Evolutionary conservation across 805 yeast species (phyloP), one percentile per base, ranked within the genome.

Genomic region (Suhomyces tanzawaensis): DNA sequence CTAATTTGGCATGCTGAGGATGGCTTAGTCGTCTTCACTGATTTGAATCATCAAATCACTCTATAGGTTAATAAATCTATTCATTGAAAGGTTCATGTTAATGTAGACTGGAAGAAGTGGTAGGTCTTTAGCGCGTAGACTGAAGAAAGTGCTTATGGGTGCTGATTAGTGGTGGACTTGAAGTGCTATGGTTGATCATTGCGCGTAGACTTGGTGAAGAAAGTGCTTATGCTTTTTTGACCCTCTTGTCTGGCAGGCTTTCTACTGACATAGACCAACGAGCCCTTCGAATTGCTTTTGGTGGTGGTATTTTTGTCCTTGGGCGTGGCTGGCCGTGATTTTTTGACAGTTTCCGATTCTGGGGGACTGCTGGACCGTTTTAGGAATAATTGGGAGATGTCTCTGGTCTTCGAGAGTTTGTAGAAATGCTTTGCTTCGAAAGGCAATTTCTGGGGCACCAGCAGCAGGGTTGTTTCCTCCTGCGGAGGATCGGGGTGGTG

Each of bases 371-470:
- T n/a, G n/a, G n/a, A n/a, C n/a, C n/a, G n/a, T n/a, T 17, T 34
- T 15, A 42, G 33, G 27, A 68, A 67, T 48, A 66, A 47, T 13
- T 44, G 36, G 3, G 66, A 55, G 6, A 68, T 68, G 41, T 68
- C 72, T 24, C 54, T 44, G 34, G 57, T 56, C 34, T 55, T 57
- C 9, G 40, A 41, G 4, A 57, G 37, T 27, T 45, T 55, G 44
- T 42, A 51, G 37, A 40, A 44, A 3, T 46, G 21, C 33, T 45
- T 51, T 3, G 60, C 58, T 32, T 57, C 62, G 29, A 57, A 54
- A 2, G 40, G 28, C 7, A 57, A 36, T 29, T 42, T 45, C 12
- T 37, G 31, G 40, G 28, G 3, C 21, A 25, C 7, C 34, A 8
- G 5, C 8, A 16, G 9, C 11, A 8, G 3, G 7, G 7, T 11